These are phyloP conservation scores for Podospora tetraspora DNA, from an alignment of 495 filamentous ascomycete species.

Conservation along the genomic window DNA sequence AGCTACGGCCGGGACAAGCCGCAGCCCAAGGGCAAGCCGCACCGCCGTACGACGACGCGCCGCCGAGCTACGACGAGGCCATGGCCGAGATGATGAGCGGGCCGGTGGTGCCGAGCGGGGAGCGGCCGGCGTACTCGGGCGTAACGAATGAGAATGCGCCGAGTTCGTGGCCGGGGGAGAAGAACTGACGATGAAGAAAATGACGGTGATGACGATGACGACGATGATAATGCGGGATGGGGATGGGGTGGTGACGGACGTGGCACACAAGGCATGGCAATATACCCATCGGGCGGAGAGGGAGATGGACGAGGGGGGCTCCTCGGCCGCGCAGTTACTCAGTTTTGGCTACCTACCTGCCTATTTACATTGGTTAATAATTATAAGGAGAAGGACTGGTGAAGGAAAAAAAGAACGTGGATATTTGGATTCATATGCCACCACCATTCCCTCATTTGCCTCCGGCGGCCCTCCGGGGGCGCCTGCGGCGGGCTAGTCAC, in stretches of 20 bases:
- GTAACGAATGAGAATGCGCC: constrained; percentile 46
- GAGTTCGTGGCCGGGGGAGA: constrained; percentile 39
- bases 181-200: not conserved
- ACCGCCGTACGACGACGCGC: constrained; percentile 55
- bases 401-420: too few species aligned
- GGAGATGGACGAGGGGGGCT: too few species aligned
- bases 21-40: constrained; percentile 21
- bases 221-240: not conserved
- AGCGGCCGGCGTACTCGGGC: constrained; percentile 43
- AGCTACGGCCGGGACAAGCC: constrained; percentile 36
- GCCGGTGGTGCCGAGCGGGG: constrained; percentile 31
- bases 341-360: not conserved
- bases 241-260: not conserved
- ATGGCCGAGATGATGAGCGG: constrained; percentile 67
- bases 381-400: too few species aligned
- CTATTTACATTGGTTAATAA: too few species aligned
- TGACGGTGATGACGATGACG: not conserved
- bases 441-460: too few species aligned
- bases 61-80: constrained; percentile 85
- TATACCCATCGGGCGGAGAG: not conserved
- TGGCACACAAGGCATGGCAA: not conserved
- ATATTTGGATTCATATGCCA: too few species aligned
- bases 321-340: not conserved
- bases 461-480: too few species aligned
- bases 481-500: not conserved